Evolutionary conservation across 805 yeast species (phyloP).

Genomic region (Candida sakaeoensis): DNA sequence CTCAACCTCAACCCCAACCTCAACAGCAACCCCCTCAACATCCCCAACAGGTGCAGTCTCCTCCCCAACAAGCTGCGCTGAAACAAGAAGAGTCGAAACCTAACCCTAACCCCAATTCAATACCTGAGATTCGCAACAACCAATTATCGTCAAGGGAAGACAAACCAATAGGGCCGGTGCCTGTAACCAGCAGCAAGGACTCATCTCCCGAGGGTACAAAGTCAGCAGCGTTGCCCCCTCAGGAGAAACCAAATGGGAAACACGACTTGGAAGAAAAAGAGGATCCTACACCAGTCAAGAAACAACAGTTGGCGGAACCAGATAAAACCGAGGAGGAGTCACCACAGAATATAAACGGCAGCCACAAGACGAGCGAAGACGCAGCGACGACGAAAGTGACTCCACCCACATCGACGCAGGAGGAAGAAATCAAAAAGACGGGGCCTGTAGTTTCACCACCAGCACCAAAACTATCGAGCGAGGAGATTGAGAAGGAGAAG

Average conservation of each 20-base stretch:
- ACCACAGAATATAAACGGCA: background rate
- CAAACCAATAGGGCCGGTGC: conserved; percentile 8
- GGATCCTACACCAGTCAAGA: conserved; percentile 27
- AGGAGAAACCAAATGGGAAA: conserved; percentile 16
- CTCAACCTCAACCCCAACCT: conserved; percentile 11
- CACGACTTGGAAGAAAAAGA: conserved; percentile 38
- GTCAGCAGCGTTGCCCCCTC: conserved; percentile 8
- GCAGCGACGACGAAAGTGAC: background rate
- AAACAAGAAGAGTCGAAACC: background rate
- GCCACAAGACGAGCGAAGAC: no score
- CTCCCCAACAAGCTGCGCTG: conserved; percentile 12
- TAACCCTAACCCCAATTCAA: conserved; percentile 4
- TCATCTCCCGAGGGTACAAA: conserved; percentile 6
- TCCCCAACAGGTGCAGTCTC: background rate
- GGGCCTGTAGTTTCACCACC: conserved; percentile 5
- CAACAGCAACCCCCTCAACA: conserved; percentile 11
- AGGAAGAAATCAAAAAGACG: conserved; percentile 6
- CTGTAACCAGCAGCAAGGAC: background rate
- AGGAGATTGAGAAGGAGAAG: conserved; percentile 5
- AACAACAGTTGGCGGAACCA: conserved; percentile 10
- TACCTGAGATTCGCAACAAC: conserved; percentile 3
- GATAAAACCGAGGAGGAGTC: conserved; percentile 14
- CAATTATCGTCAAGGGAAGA: conserved; percentile 2
- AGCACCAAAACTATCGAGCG: background rate
- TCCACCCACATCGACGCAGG: conserved; percentile 4